Evolutionary conservation across 768 basidiomycete genomes (phyloP), one percentile per base, ranked within the genome.

Genomic region (Naganishia onofrii): DNA sequence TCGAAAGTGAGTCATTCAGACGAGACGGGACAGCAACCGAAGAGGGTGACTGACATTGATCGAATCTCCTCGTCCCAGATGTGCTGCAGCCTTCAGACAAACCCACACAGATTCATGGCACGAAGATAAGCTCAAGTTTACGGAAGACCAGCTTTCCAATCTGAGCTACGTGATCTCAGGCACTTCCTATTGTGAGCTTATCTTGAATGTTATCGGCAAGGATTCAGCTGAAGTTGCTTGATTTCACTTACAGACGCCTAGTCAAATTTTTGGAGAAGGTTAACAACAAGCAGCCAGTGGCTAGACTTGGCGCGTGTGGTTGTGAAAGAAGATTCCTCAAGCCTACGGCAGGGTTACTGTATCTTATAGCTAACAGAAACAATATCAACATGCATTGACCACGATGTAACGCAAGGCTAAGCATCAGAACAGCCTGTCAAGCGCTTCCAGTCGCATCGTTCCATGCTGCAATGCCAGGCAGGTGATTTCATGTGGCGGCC

Each of bases 91-190:
- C 36, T 73, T 70, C 70, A 75, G 72, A 63, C 53, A 88, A 85
- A 89, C 69, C 58, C 76, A 74, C 72, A 78, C 92, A 88, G 92
- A 94, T 78, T 92, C 90, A 42, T 93, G 91, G 91, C 90, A 91
- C 76, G 90, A 89, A 76, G 92, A 95, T 81, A 90, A 93, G 76
- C 84, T 86, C 63, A 84, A 85, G 65, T 94, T 95, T 79, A 87
- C 91, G 76, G 92, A 95, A 81, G 92, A 94, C 76, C 92, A 93
- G 76, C 80, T 93, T 58, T 89, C 91, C 78, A 89, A 87, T 74
- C 85, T 95, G 74, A 90, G 91, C 29, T 88, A 89, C 46, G 92
- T 93, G 87, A 84, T 94, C 44, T 90, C 91, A 32, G 92, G 92
- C 53, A 94, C 91, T 57, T 93, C 79, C 21, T 80, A 80, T 60